These are phyloP conservation scores for Graphilbum fragrans DNA, from an alignment of 2,329 filamentous ascomycete genomes.

Conservation along the genomic window DNA sequence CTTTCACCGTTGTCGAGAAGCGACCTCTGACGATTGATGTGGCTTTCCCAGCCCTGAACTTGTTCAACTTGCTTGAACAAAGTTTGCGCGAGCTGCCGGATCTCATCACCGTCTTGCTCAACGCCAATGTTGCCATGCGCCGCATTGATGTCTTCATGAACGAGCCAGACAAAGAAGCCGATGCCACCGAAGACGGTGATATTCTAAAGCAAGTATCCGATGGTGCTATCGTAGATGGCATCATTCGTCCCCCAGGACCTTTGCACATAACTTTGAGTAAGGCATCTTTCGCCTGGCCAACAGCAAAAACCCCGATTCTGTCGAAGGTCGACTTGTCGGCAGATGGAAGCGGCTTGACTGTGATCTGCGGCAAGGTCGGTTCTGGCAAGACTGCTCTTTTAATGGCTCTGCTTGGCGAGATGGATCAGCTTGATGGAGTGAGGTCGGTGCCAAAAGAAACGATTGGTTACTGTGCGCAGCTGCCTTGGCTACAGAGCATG, in stretches of 20 bases:
- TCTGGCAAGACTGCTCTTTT: conserved; percentile 50
- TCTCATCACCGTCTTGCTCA: conserved; percentile 64
- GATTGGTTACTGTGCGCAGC: conserved; percentile 45
- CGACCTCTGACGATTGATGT: conserved; percentile 63
- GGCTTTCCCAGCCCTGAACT: conserved; percentile 73
- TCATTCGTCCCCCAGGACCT: conserved; percentile 9
- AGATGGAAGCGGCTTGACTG: conserved; percentile 37
- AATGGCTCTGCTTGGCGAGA: conserved; percentile 46
- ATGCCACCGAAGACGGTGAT: conserved; percentile 20
- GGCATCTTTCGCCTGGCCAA: conserved; percentile 73
- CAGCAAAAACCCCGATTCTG: conserved; percentile 41
- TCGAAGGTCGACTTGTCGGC: conserved; percentile 27
- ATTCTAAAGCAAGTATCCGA: conserved; percentile 4
- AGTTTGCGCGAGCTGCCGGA: conserved; percentile 64
- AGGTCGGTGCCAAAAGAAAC: conserved; percentile 34
- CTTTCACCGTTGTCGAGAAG: conserved; percentile 62
- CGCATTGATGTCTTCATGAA: conserved; percentile 80
- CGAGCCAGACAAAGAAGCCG: conserved; percentile 62
- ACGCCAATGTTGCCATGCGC: conserved; percentile 69
- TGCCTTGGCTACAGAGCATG: conserved; percentile 54
- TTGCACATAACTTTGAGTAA: conserved; percentile 41
- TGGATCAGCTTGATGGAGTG: conserved; percentile 50
- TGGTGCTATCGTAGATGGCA: conserved; percentile 1
- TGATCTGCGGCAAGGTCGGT: conserved; percentile 48
- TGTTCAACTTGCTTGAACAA: conserved; percentile 64